Evolutionary conservation across 208 protist species (phyloP), one percentile per base, ranked within the genome.

Genomic region (Wallacemonas sp.): DNA sequence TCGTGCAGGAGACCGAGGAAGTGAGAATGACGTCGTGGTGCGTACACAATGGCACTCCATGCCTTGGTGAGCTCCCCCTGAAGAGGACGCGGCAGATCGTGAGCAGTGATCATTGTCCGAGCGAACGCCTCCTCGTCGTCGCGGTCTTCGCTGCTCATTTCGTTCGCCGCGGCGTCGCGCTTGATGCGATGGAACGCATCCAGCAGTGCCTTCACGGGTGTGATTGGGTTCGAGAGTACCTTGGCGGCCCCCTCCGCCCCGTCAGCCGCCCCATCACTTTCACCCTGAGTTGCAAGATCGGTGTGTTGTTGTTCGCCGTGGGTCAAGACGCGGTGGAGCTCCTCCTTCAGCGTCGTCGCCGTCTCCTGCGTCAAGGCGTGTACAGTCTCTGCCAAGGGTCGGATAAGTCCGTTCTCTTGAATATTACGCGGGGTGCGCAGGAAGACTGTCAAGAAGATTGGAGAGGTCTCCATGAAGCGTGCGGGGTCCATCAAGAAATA

Each of bases 401-500:
- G 31, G n/a, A 85, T 45, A 14, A 85, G 68, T 31, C 78, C 73
- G 9, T 11, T 39, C 63, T 85, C 67, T 26, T 74, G 39, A 19
- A 79, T 28, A 15, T 55, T 45, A 11, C 45, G 8, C 1, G 71
- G 68, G 1, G 66, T 80, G 61, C 63, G 69, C 26, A 86, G 30
- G 30, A 82, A 79, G 30, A 76, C 75, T 44, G 74, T 61, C 0
- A 86, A 65, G 17, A 70, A 68, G 12, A 81, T 70, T 4, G 79
- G 71, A 2, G 79, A 72, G 34, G 33, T 68, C 56, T 77, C 75
- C 12, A 70, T 55, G 42, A 81, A 75, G 39, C 79, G 79, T 3
- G 62, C 46, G 1, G 79, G 79, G 65, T 85, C 79, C 8, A 85
- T 66, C 22, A 55, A 63, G 44, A 81, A 66, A 26, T 34, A 38